Conservation (phyloP, 495 filamentous ascomycete species). For the Trypethelium eluteriae region DNA sequence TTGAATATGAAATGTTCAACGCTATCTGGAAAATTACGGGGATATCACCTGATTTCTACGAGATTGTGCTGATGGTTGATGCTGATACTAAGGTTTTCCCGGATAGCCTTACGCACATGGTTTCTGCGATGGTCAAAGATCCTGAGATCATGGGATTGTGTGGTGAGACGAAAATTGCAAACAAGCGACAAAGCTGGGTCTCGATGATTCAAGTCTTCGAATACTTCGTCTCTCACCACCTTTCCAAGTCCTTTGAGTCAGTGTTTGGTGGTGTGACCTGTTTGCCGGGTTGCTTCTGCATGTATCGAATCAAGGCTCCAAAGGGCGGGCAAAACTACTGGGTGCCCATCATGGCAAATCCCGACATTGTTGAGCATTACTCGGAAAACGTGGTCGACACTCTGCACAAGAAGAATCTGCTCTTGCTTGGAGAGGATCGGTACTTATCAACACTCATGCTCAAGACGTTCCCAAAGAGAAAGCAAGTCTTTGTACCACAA, state of each 20-base stretch:
- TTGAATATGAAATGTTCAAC: conserved; percentile 99
- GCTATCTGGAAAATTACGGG: conserved; percentile 97
- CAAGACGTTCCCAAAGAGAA: conserved; percentile 96
- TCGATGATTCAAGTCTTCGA: conserved; percentile 99
- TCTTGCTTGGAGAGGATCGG: conserved; percentile 93
- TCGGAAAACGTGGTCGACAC: conserved; percentile 99
- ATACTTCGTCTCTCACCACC: conserved; percentile 98
- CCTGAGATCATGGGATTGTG: conserved; percentile 99
- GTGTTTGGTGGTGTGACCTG: conserved; percentile 99
- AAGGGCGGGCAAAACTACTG: conserved; percentile 99
- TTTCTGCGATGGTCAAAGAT: conserved; percentile 98
- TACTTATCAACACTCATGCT: conserved; percentile 97
- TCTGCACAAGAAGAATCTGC: conserved; percentile 93
- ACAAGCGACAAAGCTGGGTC: conserved; percentile 91
- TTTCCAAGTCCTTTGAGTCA: conserved; percentile 94
- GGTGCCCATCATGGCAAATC: conserved; percentile 98
- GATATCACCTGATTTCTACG: conserved; percentile 95
- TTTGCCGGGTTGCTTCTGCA: conserved; percentile 98
- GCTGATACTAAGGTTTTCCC: conserved; percentile 99
- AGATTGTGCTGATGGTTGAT: conserved; percentile 96
- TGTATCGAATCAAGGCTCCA: conserved; percentile 99
- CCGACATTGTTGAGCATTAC: conserved; percentile 97
- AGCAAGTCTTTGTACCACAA: conserved; percentile 97
- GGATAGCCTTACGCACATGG: conserved; percentile 96
- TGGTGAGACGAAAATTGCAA: conserved; percentile 98